Evolutionary conservation across 2,329 filamentous ascomycete species (phyloP), one percentile per base, ranked within the genome.

Genomic region (Colletotrichum orchidophilum): DNA sequence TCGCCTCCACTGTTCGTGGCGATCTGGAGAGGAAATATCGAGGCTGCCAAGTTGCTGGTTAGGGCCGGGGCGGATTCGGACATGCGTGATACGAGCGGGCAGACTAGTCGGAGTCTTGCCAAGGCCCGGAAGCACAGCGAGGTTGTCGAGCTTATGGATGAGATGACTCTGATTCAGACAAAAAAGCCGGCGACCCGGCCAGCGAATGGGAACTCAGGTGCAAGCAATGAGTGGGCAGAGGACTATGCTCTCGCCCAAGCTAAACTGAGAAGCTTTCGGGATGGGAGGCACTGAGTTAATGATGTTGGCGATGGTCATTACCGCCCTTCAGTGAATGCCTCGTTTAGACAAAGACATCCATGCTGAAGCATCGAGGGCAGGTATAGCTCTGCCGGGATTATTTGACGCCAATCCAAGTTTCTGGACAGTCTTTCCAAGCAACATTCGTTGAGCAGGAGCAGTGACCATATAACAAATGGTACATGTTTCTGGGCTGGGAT

Each of bases 1-100:
- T 76, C 75, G 5, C 66, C 75, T 13, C 75, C 76, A 11, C 57
- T 77, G 21, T 76, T 72, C 5, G 71, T 75, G 2, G 76, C 76
- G 3, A 33, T 77, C 6, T 76, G 70, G 61, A 70, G 74, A 26
- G 24, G 62, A 13, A 74, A 75, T 27, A 15, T 60, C 3, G 73
- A 77, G 64, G 73, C 74, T 2, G 75, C 71, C 2, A 70, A 72
- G 67, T n/a, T 78, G 31, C 63, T 78, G 2, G 54, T 78, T 4
- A 57, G 74, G 13, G 76, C 75, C 8, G 77, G 76, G 11, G 76
- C 76, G 0, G 63, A 76, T 73, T 73, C 75, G 5, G 50, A 72
- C 15, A 62, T 26, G 18, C 12, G 42, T 21, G 69, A 70, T 24
- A 24, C 46, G 8, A 35, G 13, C 18, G 59, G 59, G 3, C 24